Conservation (phyloP, 306 rosid genomes). For the Corylus heterophylla region DNA sequence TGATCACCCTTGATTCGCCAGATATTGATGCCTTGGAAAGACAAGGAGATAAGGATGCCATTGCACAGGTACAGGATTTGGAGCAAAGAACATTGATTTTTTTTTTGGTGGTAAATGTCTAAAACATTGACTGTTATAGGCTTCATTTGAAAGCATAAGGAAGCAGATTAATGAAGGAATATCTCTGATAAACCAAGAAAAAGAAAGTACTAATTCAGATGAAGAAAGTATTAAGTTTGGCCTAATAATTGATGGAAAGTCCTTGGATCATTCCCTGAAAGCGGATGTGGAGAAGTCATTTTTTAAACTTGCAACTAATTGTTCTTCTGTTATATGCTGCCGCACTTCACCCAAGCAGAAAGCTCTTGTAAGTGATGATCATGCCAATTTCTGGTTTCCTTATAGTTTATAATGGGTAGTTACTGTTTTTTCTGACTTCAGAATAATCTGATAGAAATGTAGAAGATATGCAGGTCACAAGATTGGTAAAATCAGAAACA, state of each 20-base stretch:
- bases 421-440: not conserved
- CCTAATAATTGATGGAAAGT: conserved; percentile 85
- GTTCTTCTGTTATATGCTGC: conserved; percentile 86
- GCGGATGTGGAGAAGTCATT: conserved; percentile 50
- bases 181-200: conserved; percentile 46
- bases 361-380: conserved; percentile 68
- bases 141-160: conserved; percentile 59
- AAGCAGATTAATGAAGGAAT: conserved; percentile 66
- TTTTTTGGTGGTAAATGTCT: conserved; percentile 18
- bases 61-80: conserved; percentile 48
- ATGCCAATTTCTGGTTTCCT: conserved; percentile 7
- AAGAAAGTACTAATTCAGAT: conserved; percentile 32
- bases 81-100: conserved; percentile 10
- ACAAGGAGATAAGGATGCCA: conserved; percentile 58
- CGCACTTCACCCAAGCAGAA: conserved; percentile 90
- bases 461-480: conserved; percentile 62
- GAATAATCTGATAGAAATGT: conserved; percentile 28
- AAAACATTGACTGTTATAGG: conserved; percentile 52
- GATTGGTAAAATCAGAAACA: conserved; percentile 67
- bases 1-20: conserved; percentile 69
- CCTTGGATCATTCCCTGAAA: conserved; percentile 71
- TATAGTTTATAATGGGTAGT: not conserved
- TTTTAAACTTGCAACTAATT: conserved; percentile 68
- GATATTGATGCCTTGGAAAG: conserved; percentile 64
- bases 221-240: conserved; percentile 45